Evolutionary conservation across 169 alveolate species (phyloP).

Genomic region (Eimeria falciformis): DNA sequence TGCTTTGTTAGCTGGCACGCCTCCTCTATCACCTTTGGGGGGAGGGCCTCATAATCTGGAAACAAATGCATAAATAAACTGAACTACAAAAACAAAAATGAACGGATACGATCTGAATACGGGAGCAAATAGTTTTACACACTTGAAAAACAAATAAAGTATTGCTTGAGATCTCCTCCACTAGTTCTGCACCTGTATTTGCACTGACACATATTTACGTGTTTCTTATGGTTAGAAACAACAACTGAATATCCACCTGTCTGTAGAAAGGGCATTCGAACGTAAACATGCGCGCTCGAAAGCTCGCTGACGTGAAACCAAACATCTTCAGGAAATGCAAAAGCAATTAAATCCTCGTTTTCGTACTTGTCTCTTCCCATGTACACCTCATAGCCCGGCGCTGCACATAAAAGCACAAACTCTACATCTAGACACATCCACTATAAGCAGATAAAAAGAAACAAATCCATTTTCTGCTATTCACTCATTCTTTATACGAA

Average conservation of each 20-base stretch:
- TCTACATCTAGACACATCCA: background rate
- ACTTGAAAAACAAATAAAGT: background rate
- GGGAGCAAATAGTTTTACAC: background rate
- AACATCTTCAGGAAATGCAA: slow-evolving; percentile 88
- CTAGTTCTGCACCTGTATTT: background rate
- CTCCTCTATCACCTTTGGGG: slow-evolving; percentile 76
- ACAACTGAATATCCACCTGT: background rate
- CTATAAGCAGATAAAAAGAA: no score
- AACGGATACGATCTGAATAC: background rate
- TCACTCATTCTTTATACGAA: no score
- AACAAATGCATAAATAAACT: background rate
- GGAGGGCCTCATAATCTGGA: slow-evolving; percentile 46
- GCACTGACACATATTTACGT: no score
- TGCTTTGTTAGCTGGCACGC: slow-evolving; percentile 83
- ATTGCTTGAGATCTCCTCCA: background rate
- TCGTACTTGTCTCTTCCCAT: slow-evolving; percentile 91
- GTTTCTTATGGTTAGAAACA: background rate
- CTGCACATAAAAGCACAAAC: slow-evolving; percentile 2
- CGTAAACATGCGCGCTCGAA: slow-evolving; percentile 90
- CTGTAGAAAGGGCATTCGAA: slow-evolving; percentile 80
- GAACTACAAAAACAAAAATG: background rate
- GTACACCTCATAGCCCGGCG: slow-evolving; percentile 66
- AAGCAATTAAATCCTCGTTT: slow-evolving; percentile 88
- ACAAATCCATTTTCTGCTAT: background rate
- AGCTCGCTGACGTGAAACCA: slow-evolving; percentile 91